Percentiles rank a stretch among this genome's conserved stretches.
Conservation (phyloP, 2,329 filamentous ascomycete genomes). For the Ophiostoma himal-ulmi region DNA sequence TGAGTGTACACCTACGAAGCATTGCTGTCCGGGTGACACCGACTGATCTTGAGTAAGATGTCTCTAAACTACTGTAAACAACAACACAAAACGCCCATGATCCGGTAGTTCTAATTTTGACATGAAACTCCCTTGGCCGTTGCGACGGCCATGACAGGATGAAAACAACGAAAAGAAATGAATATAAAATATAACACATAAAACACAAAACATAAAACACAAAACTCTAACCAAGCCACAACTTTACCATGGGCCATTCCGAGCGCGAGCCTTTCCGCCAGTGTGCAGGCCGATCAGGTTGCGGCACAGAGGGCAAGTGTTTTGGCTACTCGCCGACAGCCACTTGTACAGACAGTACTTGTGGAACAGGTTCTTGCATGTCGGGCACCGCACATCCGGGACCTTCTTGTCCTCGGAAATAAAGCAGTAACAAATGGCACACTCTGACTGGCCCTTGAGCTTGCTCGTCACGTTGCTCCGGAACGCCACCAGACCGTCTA, state of each 20-base stretch:
- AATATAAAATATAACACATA: no score
- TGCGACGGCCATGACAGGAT: not conserved
- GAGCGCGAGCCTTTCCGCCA: not conserved
- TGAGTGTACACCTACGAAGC: not conserved
- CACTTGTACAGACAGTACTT: slow-evolving; percentile 86
- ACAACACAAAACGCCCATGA: not conserved
- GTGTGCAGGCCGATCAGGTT: slow-evolving; percentile 67
- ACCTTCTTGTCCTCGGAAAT: slow-evolving; percentile 82
- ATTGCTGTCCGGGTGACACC: no score
- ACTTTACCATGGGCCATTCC: not conserved
- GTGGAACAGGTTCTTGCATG: slow-evolving; percentile 94
- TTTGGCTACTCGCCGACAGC: slow-evolving; percentile 91
- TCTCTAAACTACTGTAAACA: not conserved
- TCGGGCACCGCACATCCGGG: slow-evolving; percentile 84
- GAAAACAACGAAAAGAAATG: not conserved
- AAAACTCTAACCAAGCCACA: not conserved
- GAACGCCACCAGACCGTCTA: slow-evolving; percentile 81
- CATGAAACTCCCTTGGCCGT: no score
- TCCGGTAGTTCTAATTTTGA: not conserved
- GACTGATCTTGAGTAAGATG: no score
- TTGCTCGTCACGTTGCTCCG: slow-evolving; percentile 80
- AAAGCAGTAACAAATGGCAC: slow-evolving; percentile 94
- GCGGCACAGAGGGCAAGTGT: slow-evolving; percentile 85
- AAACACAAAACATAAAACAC: not conserved
- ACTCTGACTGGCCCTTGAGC: slow-evolving; percentile 89